Base-by-base conservation (phyloP, 176 grass and related monocot species). In the Hordeum marinum region DNA sequence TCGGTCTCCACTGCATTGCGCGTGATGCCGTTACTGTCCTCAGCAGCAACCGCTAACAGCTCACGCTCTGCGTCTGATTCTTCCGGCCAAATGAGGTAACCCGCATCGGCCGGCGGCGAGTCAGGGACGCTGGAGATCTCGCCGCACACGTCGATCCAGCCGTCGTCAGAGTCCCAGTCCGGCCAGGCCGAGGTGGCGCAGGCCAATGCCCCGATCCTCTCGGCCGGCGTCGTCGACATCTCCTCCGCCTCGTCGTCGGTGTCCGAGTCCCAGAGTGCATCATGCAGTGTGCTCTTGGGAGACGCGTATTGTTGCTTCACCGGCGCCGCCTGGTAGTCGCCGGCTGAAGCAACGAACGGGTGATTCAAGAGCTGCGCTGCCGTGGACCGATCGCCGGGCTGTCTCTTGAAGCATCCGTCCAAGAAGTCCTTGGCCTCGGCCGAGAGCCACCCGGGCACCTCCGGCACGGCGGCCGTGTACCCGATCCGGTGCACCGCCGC, bases 401-500 rank as follows among this genome's bases (percentile, higher is more conserved):
- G 31, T 17, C 93, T 90, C 17, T 6, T 6, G 68, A 98, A 89
- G 86, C 96, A 98, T 2, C 81, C 60, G 60, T 26, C 40, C 46
- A 98, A 8, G 86, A 98, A 98, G 88, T 92, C 89, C 80, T 86
- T 89, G 20, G 87, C 93, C 62, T 94, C 96, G 1, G 34, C 9
- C 0, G 96, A 94, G 9, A 98, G 35, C 96, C 96, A 93, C 10
- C 9, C 57, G 0, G 96, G 93, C 37, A 90, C 27, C 72, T 77
- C 77, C 2, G 89, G 96, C 57, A 89, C 80, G 72, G 86, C 87
- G 29, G 68, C 80, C 1, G 89, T 92, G 91, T 87, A 98, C 39
- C 93, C 96, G 46, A 98, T 95, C 39, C 68, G 87, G 79, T 98
- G 92, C 34, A 95, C n/a, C 0, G 85, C 91, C 45, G 87, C 85